phyloP scores from a whole-genome alignment of 768 basidiomycete genomes.

The Calocera cornea region DNA sequence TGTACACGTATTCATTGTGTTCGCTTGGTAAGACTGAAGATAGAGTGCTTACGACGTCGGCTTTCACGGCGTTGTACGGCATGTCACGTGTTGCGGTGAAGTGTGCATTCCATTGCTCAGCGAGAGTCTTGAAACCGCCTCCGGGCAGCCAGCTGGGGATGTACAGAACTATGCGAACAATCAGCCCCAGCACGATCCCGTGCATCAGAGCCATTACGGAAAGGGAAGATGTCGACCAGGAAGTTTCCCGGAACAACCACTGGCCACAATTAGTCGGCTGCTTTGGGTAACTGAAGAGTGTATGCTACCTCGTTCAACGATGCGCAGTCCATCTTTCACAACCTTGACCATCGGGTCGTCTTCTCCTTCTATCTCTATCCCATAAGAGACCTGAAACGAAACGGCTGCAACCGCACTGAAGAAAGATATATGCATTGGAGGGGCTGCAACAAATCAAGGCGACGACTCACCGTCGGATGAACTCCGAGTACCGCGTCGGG shows the following conservation, averaged over 20 bases:
- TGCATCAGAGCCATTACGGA: constrained; percentile 19
- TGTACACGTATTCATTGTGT: background rate
- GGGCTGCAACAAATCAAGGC: background rate
- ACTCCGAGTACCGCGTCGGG: background rate
- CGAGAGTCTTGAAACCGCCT: constrained; percentile 24
- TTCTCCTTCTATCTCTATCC: background rate
- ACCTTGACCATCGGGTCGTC: background rate
- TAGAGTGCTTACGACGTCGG: background rate
- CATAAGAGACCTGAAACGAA: background rate
- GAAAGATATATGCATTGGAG: background rate
- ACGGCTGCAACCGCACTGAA: background rate
- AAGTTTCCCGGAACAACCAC: constrained; percentile 16
- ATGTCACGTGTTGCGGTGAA: constrained; percentile 34
- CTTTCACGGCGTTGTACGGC: constrained; percentile 43
- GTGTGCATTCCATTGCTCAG: constrained; percentile 17
- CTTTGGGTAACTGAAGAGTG: background rate
- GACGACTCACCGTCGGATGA: background rate
- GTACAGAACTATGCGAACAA: constrained; percentile 18
- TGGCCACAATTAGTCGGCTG: background rate
- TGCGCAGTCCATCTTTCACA: background rate
- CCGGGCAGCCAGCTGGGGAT: constrained; percentile 30
- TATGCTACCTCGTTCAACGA: background rate
- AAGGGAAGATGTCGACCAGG: constrained; percentile 20
- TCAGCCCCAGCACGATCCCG: background rate
- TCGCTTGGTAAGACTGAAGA: background rate